A percentile compares a stretch with the other conserved stretches of the same genome.
These are phyloP conservation scores for Ceratocystis variospora DNA, from an alignment of 2,329 filamentous ascomycete species.

Conservation along the genomic window DNA sequence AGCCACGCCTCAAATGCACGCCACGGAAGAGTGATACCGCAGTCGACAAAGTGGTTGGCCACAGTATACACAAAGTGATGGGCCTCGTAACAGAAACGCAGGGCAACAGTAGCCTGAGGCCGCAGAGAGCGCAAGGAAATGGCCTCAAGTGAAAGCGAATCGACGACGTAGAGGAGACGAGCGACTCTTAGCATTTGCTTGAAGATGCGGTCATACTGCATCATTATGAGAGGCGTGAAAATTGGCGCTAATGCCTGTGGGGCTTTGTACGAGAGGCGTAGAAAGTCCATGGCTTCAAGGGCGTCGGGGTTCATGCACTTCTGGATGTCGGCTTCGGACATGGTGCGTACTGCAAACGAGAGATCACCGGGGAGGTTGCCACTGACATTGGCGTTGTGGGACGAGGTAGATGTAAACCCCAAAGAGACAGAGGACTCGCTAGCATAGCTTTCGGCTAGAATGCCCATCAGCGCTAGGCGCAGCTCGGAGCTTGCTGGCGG, in stretches of 20 bases:
- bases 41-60: conserved; percentile 65
- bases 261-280: conserved; percentile 72
- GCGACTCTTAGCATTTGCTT: conserved; percentile 61
- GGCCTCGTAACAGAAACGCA: conserved; percentile 57
- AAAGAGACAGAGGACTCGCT: conserved; percentile 20
- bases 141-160: conserved; percentile 48
- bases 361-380: conserved; percentile 50
- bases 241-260: conserved; percentile 57
- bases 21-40: conserved; percentile 64
- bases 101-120: conserved; percentile 26
- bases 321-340: conserved; percentile 65
- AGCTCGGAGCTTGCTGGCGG: conserved; percentile 88
- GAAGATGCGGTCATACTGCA: conserved; percentile 78
- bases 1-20: conserved; percentile 52
- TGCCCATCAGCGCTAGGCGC: conserved; percentile 73
- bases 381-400: conserved; percentile 23
- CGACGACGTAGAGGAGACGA: conserved; percentile 64
- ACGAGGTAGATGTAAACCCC: background rate
- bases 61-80: conserved; percentile 65
- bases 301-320: conserved; percentile 70
- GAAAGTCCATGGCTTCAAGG: conserved; percentile 82
- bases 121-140: conserved; percentile 29
- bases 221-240: conserved; percentile 54
- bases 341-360: conserved; percentile 72
- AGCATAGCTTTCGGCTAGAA: conserved; percentile 62